A percentile compares a stretch with the other conserved stretches of the same genome.
Conservation (phyloP, 495 filamentous ascomycete genomes). For the Rhypophila decipiens region DNA sequence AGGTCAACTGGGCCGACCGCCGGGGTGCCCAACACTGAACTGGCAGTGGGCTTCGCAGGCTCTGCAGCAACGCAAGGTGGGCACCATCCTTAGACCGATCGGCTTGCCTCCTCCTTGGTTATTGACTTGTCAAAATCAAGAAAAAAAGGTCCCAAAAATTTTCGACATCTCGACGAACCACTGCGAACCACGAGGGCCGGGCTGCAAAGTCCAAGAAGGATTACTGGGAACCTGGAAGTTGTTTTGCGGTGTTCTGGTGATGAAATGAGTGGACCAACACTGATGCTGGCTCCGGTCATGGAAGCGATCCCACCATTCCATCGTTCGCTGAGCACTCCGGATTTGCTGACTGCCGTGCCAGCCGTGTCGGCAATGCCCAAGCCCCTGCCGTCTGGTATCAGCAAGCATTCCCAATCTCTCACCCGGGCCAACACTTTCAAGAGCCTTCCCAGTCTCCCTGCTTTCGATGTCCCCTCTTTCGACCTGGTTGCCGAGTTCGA, state of each 20-base stretch:
- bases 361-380: slow-evolving; percentile 3
- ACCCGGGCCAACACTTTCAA: slow-evolving; percentile 23
- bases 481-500: slow-evolving; percentile 36
- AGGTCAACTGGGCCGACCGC: too few relatives aligned
- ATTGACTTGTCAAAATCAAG: too few relatives aligned
- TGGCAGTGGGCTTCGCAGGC: too few relatives aligned
- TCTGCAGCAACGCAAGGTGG: too few relatives aligned
- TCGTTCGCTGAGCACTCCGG: slow-evolving; percentile 28
- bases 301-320: slow-evolving; percentile 29
- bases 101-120: too few relatives aligned
- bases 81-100: too few relatives aligned
- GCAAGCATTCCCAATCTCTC: slow-evolving; percentile 12
- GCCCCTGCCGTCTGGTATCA: slow-evolving; percentile 12
- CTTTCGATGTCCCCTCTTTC: slow-evolving; percentile 41
- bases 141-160: too few relatives aligned
- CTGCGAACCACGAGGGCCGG: slow-evolving; percentile 3
- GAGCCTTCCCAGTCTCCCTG: slow-evolving; percentile 28
- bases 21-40: not conserved
- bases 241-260: slow-evolving; percentile 20
- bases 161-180: slow-evolving; percentile 13
- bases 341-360: slow-evolving; percentile 21
- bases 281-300: slow-evolving; percentile 37
- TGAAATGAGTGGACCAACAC: slow-evolving; percentile 41
- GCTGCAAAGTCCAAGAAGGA: not conserved
- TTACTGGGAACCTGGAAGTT: slow-evolving; percentile 1